Evolutionary conservation across 306 rosid species (phyloP).

Genomic region (Inga laurina): DNA sequence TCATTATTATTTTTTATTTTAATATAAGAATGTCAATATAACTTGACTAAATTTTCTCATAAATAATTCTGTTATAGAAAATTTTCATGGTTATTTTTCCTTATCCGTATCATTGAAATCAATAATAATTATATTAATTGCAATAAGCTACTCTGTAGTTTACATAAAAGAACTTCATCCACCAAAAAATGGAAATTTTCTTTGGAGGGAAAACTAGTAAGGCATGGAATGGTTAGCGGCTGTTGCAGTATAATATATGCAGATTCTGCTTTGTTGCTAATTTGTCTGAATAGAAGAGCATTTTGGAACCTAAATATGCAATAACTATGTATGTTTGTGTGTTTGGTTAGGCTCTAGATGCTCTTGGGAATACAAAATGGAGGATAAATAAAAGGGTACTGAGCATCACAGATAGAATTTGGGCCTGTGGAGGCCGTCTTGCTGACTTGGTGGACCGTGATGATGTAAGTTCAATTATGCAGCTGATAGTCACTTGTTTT

Average conservation of each 20-base stretch:
- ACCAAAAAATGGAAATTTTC: neutral
- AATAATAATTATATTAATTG: neutral
- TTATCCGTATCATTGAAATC: neutral
- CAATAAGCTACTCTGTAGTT: neutral
- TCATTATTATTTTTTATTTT: neutral
- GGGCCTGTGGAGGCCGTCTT: conserved; percentile 84
- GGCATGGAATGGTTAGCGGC: neutral
- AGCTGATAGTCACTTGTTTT: neutral
- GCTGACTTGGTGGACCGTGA: conserved; percentile 85
- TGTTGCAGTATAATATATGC: neutral
- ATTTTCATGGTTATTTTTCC: neutral
- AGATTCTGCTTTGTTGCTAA: neutral
- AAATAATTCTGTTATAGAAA: neutral
- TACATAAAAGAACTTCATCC: neutral
- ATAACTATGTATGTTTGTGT: neutral
- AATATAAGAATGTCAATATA: neutral
- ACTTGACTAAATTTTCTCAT: neutral
- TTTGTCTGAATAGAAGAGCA: conserved; percentile 12
- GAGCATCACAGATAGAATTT: conserved; percentile 76
- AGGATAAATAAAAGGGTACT: conserved; percentile 78
- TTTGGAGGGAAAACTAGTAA: neutral
- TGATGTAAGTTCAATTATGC: conserved; percentile 68
- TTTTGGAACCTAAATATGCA: neutral
- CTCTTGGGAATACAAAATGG: conserved; percentile 92
- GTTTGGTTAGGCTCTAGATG: conserved; percentile 72